Percentiles rank a stretch among this genome's conserved stretches.
Evolutionary conservation across 192 early-diverging fungal genomes (phyloP).

Genomic region (Podila epicladia): DNA sequence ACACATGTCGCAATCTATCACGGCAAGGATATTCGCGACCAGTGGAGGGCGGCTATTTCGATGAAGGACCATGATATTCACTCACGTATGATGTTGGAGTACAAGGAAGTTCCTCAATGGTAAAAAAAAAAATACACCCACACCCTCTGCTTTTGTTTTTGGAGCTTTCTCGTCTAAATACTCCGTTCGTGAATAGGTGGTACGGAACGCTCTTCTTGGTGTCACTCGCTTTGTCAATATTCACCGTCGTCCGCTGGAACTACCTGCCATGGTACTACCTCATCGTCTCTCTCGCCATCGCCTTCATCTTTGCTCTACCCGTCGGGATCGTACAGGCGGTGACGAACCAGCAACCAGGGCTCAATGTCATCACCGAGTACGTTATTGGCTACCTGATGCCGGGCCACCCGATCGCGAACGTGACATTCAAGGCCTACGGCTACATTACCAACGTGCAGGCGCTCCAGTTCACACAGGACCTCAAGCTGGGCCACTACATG

Average conservation of each 20-base stretch:
- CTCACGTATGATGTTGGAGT: slow-evolving; percentile 73
- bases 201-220: slow-evolving; percentile 18
- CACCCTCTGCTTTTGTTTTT: neutral
- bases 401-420: slow-evolving; percentile 58
- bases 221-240: slow-evolving; percentile 15
- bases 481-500: slow-evolving; percentile 72
- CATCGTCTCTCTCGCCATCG: slow-evolving; percentile 47
- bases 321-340: slow-evolving; percentile 62
- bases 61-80: slow-evolving; percentile 68
- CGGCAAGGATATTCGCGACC: slow-evolving; percentile 63
- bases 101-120: slow-evolving; percentile 81
- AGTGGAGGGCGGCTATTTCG: slow-evolving; percentile 47
- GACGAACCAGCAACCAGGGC: slow-evolving; percentile 53
- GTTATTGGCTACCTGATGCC: slow-evolving; percentile 63
- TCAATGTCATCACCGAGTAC: slow-evolving; percentile 65
- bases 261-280: slow-evolving; percentile 27
- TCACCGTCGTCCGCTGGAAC: slow-evolving; percentile 22
- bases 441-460: slow-evolving; percentile 59
- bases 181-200: slow-evolving; percentile 3
- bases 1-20: slow-evolving; percentile 69
- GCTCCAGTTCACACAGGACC: slow-evolving; percentile 58
- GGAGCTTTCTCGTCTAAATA: neutral
- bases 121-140: slow-evolving; percentile 18
- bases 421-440: slow-evolving; percentile 67
- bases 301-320: slow-evolving; percentile 54